phyloP scores from a whole-genome alignment of 805 yeast species.

The Suhomyces sp. region DNA sequence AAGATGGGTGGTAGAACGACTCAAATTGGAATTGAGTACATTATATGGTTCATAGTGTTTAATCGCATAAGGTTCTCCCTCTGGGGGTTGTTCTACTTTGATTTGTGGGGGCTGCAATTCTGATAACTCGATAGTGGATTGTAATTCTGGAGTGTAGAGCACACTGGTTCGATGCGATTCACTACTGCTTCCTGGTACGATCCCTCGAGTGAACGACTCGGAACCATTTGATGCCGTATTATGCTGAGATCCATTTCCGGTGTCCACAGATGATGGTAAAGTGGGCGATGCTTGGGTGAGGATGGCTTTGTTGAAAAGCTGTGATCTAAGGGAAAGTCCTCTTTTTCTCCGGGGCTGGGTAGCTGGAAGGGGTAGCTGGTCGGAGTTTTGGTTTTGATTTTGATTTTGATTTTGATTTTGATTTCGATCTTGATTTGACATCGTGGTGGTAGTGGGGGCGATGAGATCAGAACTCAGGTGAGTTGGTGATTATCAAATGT shows the following conservation, averaged over 20 bases:
- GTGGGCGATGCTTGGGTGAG: not conserved
- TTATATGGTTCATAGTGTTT: constrained; percentile 12
- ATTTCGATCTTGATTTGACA: too few relatives aligned
- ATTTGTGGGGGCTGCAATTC: constrained; percentile 18
- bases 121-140: constrained; percentile 11
- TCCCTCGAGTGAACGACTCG: constrained; percentile 5
- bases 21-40: constrained; percentile 11
- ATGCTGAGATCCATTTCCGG: too few relatives aligned
- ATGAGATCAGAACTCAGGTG: too few relatives aligned
- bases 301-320: constrained; percentile 51
- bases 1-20: constrained; percentile 24
- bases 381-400: too few relatives aligned
- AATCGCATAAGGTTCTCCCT: not conserved
- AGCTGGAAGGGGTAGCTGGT: not conserved
- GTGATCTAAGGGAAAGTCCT: constrained; percentile 67
- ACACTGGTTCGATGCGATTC: too few relatives aligned
- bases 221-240: not conserved
- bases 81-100: constrained; percentile 18
- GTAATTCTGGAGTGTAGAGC: constrained; percentile 10
- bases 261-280: not conserved
- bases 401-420: too few relatives aligned
- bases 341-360: constrained; percentile 45
- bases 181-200: too few relatives aligned
- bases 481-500: too few relatives aligned
- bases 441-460: too few relatives aligned